phyloP scores from a whole-genome alignment of 2,329 filamentous ascomycete genomes.

The Stylonectria norvegica region DNA sequence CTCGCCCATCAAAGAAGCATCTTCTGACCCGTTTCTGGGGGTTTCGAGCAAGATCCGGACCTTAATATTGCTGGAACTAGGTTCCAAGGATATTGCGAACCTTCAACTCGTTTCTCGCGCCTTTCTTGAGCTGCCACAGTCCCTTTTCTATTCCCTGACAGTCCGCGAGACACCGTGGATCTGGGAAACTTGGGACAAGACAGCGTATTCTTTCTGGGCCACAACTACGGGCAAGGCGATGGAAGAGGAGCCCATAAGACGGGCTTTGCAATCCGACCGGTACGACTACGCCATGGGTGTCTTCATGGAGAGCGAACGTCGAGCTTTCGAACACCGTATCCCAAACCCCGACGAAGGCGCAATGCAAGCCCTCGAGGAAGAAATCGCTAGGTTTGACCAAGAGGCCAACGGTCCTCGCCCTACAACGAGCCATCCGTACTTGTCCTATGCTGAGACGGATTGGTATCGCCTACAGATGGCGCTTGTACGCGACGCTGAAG shows the following conservation, averaged over 20 bases:
- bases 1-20: not conserved
- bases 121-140: slow-evolving; percentile 11
- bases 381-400: not conserved
- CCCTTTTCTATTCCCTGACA: slow-evolving; percentile 5
- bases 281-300: too few relatives aligned
- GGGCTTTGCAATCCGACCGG: too few relatives aligned
- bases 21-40: slow-evolving; percentile 3
- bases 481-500: not conserved
- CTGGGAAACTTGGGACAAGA: slow-evolving; percentile 16
- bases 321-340: too few relatives aligned
- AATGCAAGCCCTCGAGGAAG: not conserved
- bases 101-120: slow-evolving; percentile 11
- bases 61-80: slow-evolving; percentile 8
- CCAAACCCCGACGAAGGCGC: not conserved
- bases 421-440: not conserved
- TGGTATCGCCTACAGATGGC: slow-evolving; percentile 4
- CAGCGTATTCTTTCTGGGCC: slow-evolving; percentile 16
- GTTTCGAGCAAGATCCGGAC: slow-evolving; percentile 14
- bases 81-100: slow-evolving; percentile 10
- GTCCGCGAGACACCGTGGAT: slow-evolving; percentile 15
- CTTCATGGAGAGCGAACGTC: too few relatives aligned
- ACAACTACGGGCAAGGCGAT: slow-evolving; percentile 8
- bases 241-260: not conserved
- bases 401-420: not conserved
- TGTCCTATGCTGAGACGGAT: slow-evolving; percentile 1